Evolutionary conservation across 2,329 filamentous ascomycete genomes (phyloP).

Genomic region (Pleurostoma richardsiae): DNA sequence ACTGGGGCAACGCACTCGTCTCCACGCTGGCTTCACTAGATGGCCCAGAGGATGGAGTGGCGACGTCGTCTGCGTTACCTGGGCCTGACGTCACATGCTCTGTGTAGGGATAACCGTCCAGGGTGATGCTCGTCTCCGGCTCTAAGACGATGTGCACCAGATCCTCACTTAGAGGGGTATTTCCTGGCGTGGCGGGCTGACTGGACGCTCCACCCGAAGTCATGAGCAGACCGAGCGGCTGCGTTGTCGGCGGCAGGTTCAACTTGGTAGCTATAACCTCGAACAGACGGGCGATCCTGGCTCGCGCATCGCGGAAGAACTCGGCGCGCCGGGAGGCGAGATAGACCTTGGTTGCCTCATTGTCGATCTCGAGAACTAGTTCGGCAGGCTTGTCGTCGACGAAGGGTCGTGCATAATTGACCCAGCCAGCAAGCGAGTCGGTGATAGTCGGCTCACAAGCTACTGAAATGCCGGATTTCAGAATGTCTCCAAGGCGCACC

Average conservation of each 20-base stretch:
- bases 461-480: constrained; percentile 76
- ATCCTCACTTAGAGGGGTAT: constrained; percentile 66
- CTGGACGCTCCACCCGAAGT: constrained; percentile 55
- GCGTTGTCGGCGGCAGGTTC: constrained; percentile 55
- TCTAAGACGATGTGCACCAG: constrained; percentile 62
- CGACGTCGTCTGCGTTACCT: constrained; percentile 4
- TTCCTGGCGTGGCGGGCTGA: constrained; percentile 61
- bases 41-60: constrained; percentile 16
- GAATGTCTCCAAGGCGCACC: constrained; percentile 78
- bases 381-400: constrained; percentile 71
- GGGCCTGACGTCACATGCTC: constrained; percentile 6
- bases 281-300: constrained; percentile 67
- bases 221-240: constrained; percentile 64
- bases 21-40: constrained; percentile 22
- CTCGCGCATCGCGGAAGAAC: constrained; percentile 68
- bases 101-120: constrained; percentile 50
- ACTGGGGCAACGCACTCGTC: constrained; percentile 25
- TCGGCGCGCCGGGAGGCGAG: constrained; percentile 51
- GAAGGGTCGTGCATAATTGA: constrained; percentile 80
- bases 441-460: constrained; percentile 35
- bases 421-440: constrained; percentile 41
- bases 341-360: constrained; percentile 57
- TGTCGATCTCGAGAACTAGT: constrained; percentile 75
- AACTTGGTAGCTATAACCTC: constrained; percentile 80
- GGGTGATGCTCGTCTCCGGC: constrained; percentile 48